Evolutionary conservation across 2,329 filamentous ascomycete species (phyloP), one percentile per base, ranked within the genome.

Genomic region (Conoideocrella luteorostrata): DNA sequence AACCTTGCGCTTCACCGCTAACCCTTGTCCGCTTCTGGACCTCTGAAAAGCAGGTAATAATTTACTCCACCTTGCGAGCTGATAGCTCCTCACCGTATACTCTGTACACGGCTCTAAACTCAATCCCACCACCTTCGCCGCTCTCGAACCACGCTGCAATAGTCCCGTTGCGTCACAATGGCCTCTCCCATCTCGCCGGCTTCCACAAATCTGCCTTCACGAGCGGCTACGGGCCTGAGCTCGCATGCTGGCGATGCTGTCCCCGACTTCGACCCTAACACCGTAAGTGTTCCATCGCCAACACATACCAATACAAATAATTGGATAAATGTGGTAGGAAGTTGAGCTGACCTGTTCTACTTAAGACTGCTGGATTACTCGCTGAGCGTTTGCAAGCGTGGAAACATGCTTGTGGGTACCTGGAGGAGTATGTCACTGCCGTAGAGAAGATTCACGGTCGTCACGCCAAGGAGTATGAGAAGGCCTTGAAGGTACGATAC

Each of bases 391-490:
- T 98, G 48, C 85, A 87, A 57, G 93, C 93, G 37, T 98, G 89
- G 89, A 97, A 96, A 65, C 91, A 97, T 64, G 88, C 90, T 48
- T 87, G 89, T 50, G 87, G 75, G 45, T 91, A 95, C 60, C 75
- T 98, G 38, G 89, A 97, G 66, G 88, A 95, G 41, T 98, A 96
- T 63, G 75, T 97, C 57, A 72, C 71, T 23, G 82, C 86, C 6
- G 87, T 89, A 4, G 89, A 95, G 65, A 96, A 91, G 74, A 74
- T 88, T 46, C 84, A 96, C 60, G 84, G 82, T 60, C 76, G 79
- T 10, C 85, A 95, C 55, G 82, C 88, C 43, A 97, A 95, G 71
- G 91, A 97, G 65, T 95, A 95, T 59, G 90, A 97, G 70, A 91
- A 87, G 67, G 83, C 93, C 9, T 69, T 97, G 58, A 98, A 97